Base-by-base conservation (phyloP, 1,139 yeast genomes). In the Chernovozyma sophiae-reginae region DNA sequence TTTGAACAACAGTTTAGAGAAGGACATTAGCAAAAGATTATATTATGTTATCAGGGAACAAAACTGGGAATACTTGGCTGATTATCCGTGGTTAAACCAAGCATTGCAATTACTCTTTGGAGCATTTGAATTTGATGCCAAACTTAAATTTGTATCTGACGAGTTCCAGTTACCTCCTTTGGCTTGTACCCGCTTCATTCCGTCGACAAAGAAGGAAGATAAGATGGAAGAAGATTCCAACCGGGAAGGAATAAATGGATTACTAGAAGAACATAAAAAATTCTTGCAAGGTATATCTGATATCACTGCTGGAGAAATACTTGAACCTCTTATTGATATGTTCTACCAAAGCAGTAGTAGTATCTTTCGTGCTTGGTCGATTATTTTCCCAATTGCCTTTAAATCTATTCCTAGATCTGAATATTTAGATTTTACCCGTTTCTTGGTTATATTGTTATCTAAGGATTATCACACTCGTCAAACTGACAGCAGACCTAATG, bases 51-150 rank as follows among this genome's bases (percentile, higher is more conserved):
- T 94, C 25, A 72, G 92, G 28, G 97, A 92, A 49, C 98, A 94
- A 56, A 92, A 87, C 53, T 94, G 99, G 99, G 98, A 94, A 56
- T 84, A 76, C 49, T 68, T 94, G 34, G 92, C 95, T 0, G 97
- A 90, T 47, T 85, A 85, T 51, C 89, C 90, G 35, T 94, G 98
- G 98, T 65, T 90, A 43, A 87, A 89, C 55, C 98, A 92, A 58
- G 98, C 96, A 0, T 66, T 87, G 28, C 97, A 92, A 55, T 62
- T 94, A 31, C 63, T 94, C 11, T 86, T 84, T 53, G 96, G 95
- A 0, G 74, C 95, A 0, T 77, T 87, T 48, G 82, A 81, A 40
- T 59, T 59, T 31, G 74, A 74, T 1, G 65, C 72, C 38, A 60
- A 53, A 6, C 48, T 85, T 23, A 59, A 56, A 24, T 58, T 86